Percentiles rank a stretch among this genome's conserved stretches.
Evolutionary conservation across 1,284 basidiomycete genomes (phyloP).

Genomic region (Golubevia pallescens): DNA sequence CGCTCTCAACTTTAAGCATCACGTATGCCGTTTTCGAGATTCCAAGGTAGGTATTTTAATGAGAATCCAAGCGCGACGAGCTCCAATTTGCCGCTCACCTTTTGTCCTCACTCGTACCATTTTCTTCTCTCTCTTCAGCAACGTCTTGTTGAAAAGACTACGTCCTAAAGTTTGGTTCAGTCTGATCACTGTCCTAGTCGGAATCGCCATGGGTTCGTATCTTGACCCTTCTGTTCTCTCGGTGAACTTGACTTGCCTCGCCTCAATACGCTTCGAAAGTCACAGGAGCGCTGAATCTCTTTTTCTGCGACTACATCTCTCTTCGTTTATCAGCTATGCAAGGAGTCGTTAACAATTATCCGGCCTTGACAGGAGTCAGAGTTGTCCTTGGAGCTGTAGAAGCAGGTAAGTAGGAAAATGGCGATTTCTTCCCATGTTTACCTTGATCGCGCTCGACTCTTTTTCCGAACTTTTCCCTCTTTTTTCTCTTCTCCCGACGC

Average conservation of each 20-base stretch:
- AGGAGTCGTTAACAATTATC: no score
- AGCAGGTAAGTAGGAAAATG: no score
- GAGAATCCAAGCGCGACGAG: no score
- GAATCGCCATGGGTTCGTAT: slow-evolving; percentile 22
- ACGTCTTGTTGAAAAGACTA: slow-evolving; percentile 37
- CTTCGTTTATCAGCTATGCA: no score
- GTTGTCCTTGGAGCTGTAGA: no score
- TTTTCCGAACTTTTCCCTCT: no score
- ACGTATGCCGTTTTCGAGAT: slow-evolving; percentile 20
- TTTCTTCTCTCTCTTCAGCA: slow-evolving; percentile 19
- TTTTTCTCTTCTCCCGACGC: no score
- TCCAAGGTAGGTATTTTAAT: background rate
- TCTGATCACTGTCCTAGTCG: slow-evolving; percentile 28
- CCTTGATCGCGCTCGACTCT: no score
- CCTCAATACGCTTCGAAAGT: slow-evolving; percentile 1
- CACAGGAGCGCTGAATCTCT: slow-evolving; percentile 22
- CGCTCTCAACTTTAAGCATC: slow-evolving; percentile 30
- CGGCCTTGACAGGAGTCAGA: no score
- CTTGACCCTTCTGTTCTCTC: no score
- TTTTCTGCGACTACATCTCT: background rate
- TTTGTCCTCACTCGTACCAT: background rate
- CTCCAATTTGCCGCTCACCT: background rate
- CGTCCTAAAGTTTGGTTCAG: slow-evolving; percentile 38
- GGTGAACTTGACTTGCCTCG: no score
- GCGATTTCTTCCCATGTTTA: no score